These are phyloP conservation scores for Phytophthora quininea DNA, from an alignment of 352 stramenopile species.

Conservation along the genomic window DNA sequence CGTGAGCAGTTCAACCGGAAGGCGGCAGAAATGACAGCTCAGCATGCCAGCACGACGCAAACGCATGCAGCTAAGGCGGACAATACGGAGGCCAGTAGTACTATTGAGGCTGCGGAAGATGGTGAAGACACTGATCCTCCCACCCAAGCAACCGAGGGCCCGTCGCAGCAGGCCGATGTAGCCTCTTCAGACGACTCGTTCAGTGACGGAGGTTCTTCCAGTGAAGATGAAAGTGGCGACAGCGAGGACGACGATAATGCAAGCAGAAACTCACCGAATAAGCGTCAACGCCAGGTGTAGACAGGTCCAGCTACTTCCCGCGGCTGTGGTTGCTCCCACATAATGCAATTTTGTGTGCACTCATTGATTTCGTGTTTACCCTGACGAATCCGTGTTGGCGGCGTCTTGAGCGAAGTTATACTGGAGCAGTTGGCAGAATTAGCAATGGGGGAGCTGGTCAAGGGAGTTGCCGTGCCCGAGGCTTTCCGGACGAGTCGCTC, in stretches of 20 bases:
- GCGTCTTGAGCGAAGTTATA: conserved; percentile 20
- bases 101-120: conserved; percentile 2
- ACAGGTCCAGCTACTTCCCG: not conserved
- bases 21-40: conserved; percentile 61
- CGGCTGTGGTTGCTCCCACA: not conserved
- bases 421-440: conserved; percentile 4
- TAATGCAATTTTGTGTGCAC: not conserved
- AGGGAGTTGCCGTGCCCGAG: conserved; percentile 3
- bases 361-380: no score
- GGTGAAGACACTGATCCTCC: conserved; percentile 8
- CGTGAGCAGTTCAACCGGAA: conserved; percentile 72
- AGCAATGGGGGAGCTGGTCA: conserved; percentile 1
- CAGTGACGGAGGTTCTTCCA: conserved; percentile 47
- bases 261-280: conserved; percentile 15
- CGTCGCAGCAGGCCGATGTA: conserved; percentile 18
- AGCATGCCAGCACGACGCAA: conserved; percentile 46
- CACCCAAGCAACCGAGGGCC: conserved; percentile 20
- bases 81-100: not conserved
- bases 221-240: conserved; percentile 39
- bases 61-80: conserved; percentile 4
- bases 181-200: conserved; percentile 46
- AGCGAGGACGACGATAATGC: not conserved
- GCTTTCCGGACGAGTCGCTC: not conserved
- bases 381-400: not conserved
- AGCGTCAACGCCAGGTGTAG: conserved; percentile 38